phyloP scores from a whole-genome alignment of 768 basidiomycete genomes.

The Podaxis rugospora region DNA sequence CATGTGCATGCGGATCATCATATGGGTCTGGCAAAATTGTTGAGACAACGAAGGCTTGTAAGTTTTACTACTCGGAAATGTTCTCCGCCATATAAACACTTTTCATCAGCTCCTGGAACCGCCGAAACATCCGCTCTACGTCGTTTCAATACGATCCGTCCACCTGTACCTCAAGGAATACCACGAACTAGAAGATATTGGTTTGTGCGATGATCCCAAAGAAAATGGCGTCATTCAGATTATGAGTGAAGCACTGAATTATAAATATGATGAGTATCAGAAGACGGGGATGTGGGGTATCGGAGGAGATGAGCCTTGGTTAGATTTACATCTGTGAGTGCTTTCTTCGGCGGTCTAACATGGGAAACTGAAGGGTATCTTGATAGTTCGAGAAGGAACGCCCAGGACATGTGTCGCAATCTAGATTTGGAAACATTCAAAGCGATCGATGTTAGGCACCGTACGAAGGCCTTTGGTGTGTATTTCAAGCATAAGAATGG shows the following conservation, averaged over 20 bases:
- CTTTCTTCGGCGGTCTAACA: background rate
- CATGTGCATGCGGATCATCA: slow-evolving; percentile 96
- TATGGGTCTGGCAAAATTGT: slow-evolving; percentile 70
- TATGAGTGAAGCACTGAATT: slow-evolving; percentile 52
- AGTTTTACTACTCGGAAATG: background rate
- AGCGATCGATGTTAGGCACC: slow-evolving; percentile 73
- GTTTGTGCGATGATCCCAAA: slow-evolving; percentile 35
- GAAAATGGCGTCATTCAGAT: slow-evolving; percentile 50
- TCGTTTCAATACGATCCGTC: slow-evolving; percentile 56
- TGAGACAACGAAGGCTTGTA: slow-evolving; percentile 69
- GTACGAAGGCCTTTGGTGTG: slow-evolving; percentile 67
- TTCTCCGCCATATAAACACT: background rate
- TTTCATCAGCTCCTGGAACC: slow-evolving; percentile 56
- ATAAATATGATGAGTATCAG: slow-evolving; percentile 33
- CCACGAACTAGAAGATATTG: slow-evolving; percentile 67
- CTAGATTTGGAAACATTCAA: slow-evolving; percentile 58
- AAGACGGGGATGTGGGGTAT: slow-evolving; percentile 37
- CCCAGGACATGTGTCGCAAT: slow-evolving; percentile 38
- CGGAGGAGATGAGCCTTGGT: slow-evolving; percentile 41
- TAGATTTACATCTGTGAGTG: slow-evolving; percentile 34
- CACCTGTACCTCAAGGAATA: slow-evolving; percentile 72
- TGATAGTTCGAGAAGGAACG: slow-evolving; percentile 40
- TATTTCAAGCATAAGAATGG: slow-evolving; percentile 65
- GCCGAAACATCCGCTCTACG: slow-evolving; percentile 58
- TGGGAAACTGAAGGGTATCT: background rate